A percentile compares a stretch with the other conserved stretches of the same genome.
These are phyloP conservation scores for Podaxis sp. DNA, from an alignment of 768 basidiomycete genomes.

Conservation along the genomic window DNA sequence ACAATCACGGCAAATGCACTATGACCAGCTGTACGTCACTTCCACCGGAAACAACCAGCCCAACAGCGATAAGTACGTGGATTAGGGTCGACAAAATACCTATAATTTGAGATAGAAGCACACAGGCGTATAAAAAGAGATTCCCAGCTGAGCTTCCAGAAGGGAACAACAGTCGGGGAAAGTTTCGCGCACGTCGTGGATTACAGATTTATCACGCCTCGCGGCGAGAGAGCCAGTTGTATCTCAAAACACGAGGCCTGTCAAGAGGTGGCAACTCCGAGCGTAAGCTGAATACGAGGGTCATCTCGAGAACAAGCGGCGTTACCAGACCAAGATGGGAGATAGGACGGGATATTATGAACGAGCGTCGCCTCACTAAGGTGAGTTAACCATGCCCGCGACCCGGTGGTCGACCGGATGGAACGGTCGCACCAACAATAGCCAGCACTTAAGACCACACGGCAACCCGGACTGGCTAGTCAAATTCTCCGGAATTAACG, in stretches of 20 bases:
- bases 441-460: background rate
- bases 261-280: slow-evolving; percentile 4
- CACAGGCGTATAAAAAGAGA: slow-evolving; percentile 1
- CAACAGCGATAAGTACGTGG: background rate
- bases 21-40: slow-evolving; percentile 13
- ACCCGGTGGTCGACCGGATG: background rate
- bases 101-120: slow-evolving; percentile 8
- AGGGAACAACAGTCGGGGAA: background rate
- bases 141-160: slow-evolving; percentile 3
- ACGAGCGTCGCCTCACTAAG: background rate
- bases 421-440: background rate
- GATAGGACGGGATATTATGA: background rate
- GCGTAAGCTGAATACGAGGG: background rate
- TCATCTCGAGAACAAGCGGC: background rate
- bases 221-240: slow-evolving; percentile 1
- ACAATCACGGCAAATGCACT: background rate
- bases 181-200: slow-evolving; percentile 12
- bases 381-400: background rate
- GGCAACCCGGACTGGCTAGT: background rate
- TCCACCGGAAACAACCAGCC: background rate
- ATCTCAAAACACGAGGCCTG: slow-evolving; percentile 16
- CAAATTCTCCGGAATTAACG: background rate
- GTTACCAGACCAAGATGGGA: background rate
- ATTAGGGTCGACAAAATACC: slow-evolving; percentile 3
- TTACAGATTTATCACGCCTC: slow-evolving; percentile 9